Evolutionary conservation across 2,329 filamentous ascomycete genomes (phyloP), one percentile per base, ranked within the genome.

Genomic region (Microsporum audouinii): DNA sequence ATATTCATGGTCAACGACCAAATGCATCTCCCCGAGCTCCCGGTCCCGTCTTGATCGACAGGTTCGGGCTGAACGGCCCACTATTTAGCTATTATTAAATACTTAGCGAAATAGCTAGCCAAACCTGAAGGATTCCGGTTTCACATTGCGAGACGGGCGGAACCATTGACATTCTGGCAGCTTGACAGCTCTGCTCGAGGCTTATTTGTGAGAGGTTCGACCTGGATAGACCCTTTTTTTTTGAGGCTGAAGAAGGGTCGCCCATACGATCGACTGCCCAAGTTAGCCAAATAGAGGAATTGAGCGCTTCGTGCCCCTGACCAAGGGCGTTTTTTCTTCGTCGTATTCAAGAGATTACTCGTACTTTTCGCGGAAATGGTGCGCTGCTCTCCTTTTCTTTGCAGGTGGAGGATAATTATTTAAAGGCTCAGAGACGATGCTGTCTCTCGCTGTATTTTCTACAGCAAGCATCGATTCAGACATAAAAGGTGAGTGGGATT

Each of bases 301-400:
- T 36, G 14, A n/a, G 3, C 5, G 39, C 39, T 43, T 14, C n/a
- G 49, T 7, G 29, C 49, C 27, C 27, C 49, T 53, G 49, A 34
- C 27, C 49, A 6, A 5, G 33, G 17, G 51, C 5, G 39, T 43
- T 17, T 36, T 36, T 34, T 55, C 29, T n/a, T 5, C 51, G 8
- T 55, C 51, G 51, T 55, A 55, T 55, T 36, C 51, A 55, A 23
- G 51, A 55, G n/a, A 55, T 36, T 34, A n/a, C 31, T 55, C 51
- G 51, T 55, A 55, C 36, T 55, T 14, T 10, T 55, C 33, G 51
- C 31, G 33, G 45, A 51, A 51, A 12, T 8, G 51, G 33, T 17
- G 31, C 31, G 51, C 31, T 17, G 31, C 51, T 55, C 27, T 33
- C 49, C 27, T 4, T 29, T 53, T 17, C 12, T 23, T 34, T 55